A percentile compares a stretch with the other conserved stretches of the same genome.
phyloP scores from a whole-genome alignment of 2,329 filamentous ascomycete species.

The Escovopsis sp. region DNA sequence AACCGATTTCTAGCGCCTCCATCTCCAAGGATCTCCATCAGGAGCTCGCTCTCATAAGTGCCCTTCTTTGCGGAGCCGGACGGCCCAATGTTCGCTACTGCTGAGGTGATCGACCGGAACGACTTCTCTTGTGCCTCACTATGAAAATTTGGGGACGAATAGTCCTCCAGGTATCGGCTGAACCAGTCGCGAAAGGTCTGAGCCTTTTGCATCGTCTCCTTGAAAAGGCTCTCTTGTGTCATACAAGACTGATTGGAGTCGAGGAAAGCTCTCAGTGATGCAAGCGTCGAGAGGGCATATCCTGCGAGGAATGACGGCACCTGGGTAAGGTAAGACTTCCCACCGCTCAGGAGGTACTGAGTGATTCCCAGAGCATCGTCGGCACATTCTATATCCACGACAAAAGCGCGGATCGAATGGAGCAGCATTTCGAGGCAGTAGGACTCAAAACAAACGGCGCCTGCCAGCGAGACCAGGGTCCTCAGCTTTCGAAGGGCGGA shows the following conservation, averaged over 20 bases:
- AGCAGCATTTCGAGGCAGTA: conserved; percentile 88
- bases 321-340: conserved; percentile 45
- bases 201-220: conserved; percentile 60
- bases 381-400: conserved; percentile 73
- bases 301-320: conserved; percentile 67
- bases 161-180: conserved; percentile 48
- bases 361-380: conserved; percentile 80
- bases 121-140: conserved; percentile 33
- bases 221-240: conserved; percentile 72
- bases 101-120: conserved; percentile 52
- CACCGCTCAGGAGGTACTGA: conserved; percentile 64
- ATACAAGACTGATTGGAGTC: conserved; percentile 61
- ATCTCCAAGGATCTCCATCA: conserved; percentile 69
- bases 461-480: conserved; percentile 65
- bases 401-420: conserved; percentile 60
- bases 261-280: conserved; percentile 63
- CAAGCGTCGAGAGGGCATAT: conserved; percentile 61
- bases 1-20: conserved; percentile 45
- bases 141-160: conserved; percentile 37
- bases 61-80: conserved; percentile 54
- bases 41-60: conserved; percentile 62
- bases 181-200: conserved; percentile 69
- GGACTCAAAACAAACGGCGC: conserved; percentile 52
- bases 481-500: conserved; percentile 75
- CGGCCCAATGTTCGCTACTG: conserved; percentile 50